phyloP scores from a whole-genome alignment of 75 land plant genomes.

The Cupressus sempervirens region DNA sequence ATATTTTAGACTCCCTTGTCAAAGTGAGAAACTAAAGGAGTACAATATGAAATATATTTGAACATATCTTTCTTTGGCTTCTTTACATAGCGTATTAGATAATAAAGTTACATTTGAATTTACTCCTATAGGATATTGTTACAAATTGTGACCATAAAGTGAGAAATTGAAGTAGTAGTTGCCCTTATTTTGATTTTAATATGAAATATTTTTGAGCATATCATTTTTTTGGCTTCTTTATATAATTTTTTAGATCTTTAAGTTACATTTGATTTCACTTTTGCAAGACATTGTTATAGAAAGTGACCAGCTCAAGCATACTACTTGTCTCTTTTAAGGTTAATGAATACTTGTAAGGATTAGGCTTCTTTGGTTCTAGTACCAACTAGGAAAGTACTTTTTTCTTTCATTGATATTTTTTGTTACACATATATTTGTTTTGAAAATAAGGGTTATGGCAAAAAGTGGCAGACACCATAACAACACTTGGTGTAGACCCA shows the following conservation, averaged over 20 bases:
- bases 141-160: conserved; percentile 85
- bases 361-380: conserved; percentile 2
- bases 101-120: background rate
- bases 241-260: too few relatives aligned
- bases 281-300: conserved; percentile 98
- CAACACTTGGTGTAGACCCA: conserved; percentile 78
- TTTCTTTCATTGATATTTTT: too few relatives aligned
- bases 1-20: conserved; percentile 96
- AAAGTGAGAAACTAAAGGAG: conserved; percentile 46
- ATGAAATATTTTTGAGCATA: too few relatives aligned
- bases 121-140: conserved; percentile 83
- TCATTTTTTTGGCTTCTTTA: background rate
- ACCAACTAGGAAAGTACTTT: background rate
- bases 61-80: background rate
- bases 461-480: conserved; percentile 61
- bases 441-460: conserved; percentile 96
- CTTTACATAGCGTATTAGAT: background rate
- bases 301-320: conserved; percentile 96
- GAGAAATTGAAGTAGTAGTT: too few relatives aligned
- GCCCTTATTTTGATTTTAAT: too few relatives aligned
- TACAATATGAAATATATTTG: background rate
- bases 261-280: conserved; percentile 3
- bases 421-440: too few relatives aligned
- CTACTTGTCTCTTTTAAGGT: background rate
- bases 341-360: background rate